Base-by-base conservation (phyloP, 2,329 filamentous ascomycete genomes). In the Trichophyton equinum region DNA sequence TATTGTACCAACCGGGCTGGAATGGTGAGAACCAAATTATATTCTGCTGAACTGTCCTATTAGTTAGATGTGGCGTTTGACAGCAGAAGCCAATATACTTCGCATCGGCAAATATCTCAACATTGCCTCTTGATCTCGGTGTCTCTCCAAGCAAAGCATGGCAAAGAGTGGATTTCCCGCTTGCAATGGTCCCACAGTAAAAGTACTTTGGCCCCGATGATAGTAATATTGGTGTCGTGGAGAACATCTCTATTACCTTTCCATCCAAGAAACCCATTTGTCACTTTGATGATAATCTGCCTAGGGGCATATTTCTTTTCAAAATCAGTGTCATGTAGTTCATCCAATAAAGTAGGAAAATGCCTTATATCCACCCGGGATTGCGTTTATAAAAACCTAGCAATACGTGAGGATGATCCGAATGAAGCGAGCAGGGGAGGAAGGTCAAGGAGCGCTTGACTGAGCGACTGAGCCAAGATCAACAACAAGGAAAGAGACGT, bases 11-110 rank as follows among this genome's bases (percentile, higher is more conserved):
- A 25, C 61, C 62, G 4, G 78, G 70, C 15, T 70, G 70, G 0
- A 78, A 0, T 96, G 78, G 0, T 96, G 78, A 68, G 89, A 89
- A 1, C 86, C 85, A 40, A 4, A 58, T 18, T 5, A 58, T 58
- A 25, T 58, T 58, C 7, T 22, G 18, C 57, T 47, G 38, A 8
- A 58, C 18, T 27, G 57, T 47, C 4, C 20, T 20, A 58, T 46
- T 58, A 4, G 30, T 18, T 18, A 58, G 18, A 18, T 33, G 42
- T 2, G 57, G 57, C 27, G 38, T 30, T 46, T 58, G 57, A 22
- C 13, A 3, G 13, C 57, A 58, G 40, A 33, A 58, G 9, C 22
- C 57, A n/a, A 58, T 47, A 3, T 70, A 69, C 3, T 66, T 53
- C 1, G 69, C 67, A 0, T 67, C 62, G 11, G 55, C 65, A 27